Conservation (phyloP, 2,329 filamentous ascomycete genomes). For the Fusarium sp. region DNA sequence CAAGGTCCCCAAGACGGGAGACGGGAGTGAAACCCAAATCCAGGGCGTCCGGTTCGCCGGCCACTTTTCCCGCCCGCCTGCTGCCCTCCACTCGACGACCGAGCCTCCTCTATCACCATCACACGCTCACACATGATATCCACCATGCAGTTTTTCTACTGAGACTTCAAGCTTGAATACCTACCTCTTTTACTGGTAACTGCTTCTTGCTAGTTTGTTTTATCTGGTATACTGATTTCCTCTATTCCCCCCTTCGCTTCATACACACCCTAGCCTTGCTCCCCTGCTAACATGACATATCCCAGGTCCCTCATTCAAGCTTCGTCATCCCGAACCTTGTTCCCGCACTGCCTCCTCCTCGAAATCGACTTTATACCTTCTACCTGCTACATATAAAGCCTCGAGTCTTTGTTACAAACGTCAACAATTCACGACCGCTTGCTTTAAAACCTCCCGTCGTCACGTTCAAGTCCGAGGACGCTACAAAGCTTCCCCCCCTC, state of each 20-base stretch:
- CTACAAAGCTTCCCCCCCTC: slow-evolving; percentile 35
- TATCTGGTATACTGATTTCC: neutral
- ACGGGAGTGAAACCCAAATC: slow-evolving; percentile 26
- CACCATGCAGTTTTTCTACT: slow-evolving; percentile 5
- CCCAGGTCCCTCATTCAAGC: slow-evolving; percentile 30
- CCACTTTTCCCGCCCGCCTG: slow-evolving; percentile 38
- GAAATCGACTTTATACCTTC: neutral
- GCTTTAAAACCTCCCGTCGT: neutral
- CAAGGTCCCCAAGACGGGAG: neutral
- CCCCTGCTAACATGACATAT: slow-evolving; percentile 33
- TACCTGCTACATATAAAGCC: neutral
- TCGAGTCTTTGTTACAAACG: neutral
- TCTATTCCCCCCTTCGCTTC: neutral
- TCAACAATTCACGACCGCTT: neutral
- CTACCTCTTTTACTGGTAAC: neutral
- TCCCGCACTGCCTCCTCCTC: slow-evolving; percentile 5
- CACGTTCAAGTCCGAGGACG: slow-evolving; percentile 1
- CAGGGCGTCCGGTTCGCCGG: slow-evolving; percentile 40
- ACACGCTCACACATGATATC: slow-evolving; percentile 20
- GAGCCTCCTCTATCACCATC: slow-evolving; percentile 39
- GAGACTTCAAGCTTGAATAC: neutral
- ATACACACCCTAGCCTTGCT: neutral
- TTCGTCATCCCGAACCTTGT: slow-evolving; percentile 25
- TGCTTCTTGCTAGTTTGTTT: neutral
- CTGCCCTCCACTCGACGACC: slow-evolving; percentile 16